Base-by-base conservation (phyloP, 768 basidiomycete species). In the Lactarius indigo region DNA sequence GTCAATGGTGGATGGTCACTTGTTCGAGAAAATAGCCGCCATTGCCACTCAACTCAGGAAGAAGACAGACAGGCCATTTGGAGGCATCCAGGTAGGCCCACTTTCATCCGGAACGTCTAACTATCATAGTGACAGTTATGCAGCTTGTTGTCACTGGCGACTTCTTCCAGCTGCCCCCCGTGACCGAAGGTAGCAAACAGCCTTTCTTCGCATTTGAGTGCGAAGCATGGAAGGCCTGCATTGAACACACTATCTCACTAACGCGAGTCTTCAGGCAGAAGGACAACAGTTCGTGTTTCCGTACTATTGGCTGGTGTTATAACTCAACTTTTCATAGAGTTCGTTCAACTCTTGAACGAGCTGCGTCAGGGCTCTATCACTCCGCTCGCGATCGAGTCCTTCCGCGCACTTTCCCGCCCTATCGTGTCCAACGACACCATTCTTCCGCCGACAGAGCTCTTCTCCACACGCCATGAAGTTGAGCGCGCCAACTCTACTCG, bases 251-350 rank as follows among this genome's bases (percentile, higher is more conserved):
- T 1, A 81, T 91, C 64, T 87, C 83, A 59, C 79, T 93, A 3
- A 86, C 81, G 5, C 85, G 89, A 70, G 91, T 92, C 5, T 92
- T 89, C 75, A 76, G 91, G 31, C 91, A 92, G 73, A 90, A 87
- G 61, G 89, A 91, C 72, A 80, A 83, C 55, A 76, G 89, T 89
- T 68, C 69, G 85, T 68, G n/a, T 33, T 57, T 37, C n/a, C 33
- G 20, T 18, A 20, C 30, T 28, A 33, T 30, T 35, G 20, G 6
- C 61, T 23, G 20, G 28, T 7, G 30, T 4, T n/a, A 2, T 13
- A n/a, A 52, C 57, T 66, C 30, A 66, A 30, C 26, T 23, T 23
- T 39, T 7, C 59, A 28, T 69, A 90, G 88, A 79, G 33, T 89
- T 92, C 70, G 82, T 91, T 67, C 81, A 85, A 61, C 84, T 91